Conservation (phyloP, 805 yeast species). For the Helenozyma baotianmanensis region DNA sequence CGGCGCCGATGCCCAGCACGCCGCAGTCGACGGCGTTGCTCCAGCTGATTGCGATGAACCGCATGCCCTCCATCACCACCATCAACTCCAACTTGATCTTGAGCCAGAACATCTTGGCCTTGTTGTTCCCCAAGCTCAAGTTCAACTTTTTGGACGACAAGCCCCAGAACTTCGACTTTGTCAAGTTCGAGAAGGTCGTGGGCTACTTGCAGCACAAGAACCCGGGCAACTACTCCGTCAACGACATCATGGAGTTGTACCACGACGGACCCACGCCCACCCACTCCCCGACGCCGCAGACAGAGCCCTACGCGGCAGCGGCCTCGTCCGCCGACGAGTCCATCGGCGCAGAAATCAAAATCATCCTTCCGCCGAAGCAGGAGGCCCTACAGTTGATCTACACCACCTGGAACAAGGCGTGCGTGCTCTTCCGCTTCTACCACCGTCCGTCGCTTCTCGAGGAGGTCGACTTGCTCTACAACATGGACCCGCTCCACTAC, state of each 20-base stretch:
- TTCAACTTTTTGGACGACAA: constrained; percentile 32
- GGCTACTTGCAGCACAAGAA: constrained; percentile 17
- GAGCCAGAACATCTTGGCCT: constrained; percentile 31
- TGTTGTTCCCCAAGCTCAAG: constrained; percentile 32
- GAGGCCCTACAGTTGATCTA: constrained; percentile 66
- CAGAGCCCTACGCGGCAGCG: constrained; percentile 11
- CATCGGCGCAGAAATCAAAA: constrained; percentile 47
- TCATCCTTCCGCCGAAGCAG: constrained; percentile 71
- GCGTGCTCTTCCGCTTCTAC: constrained; percentile 79
- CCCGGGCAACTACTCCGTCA: constrained; percentile 15
- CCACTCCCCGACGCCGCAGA: constrained; percentile 5
- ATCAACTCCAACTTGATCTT: constrained; percentile 16
- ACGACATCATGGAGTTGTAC: constrained; percentile 27
- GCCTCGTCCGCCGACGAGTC: constrained; percentile 23
- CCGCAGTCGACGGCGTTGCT: constrained; percentile 16
- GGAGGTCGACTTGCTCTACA: constrained; percentile 71
- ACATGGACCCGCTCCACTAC: constrained; percentile 66
- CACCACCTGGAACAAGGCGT: constrained; percentile 80
- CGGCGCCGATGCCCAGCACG: constrained; percentile 10
- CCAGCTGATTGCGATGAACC: constrained; percentile 14
- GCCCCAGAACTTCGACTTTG: constrained; percentile 27
- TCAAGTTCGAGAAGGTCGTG: constrained; percentile 27
- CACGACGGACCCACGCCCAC: constrained; percentile 23
- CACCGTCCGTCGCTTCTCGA: constrained; percentile 77
- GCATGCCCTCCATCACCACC: constrained; percentile 9